These are phyloP conservation scores for Exophiala sp. DNA, from an alignment of 2,329 filamentous ascomycete genomes.

Conservation along the genomic window DNA sequence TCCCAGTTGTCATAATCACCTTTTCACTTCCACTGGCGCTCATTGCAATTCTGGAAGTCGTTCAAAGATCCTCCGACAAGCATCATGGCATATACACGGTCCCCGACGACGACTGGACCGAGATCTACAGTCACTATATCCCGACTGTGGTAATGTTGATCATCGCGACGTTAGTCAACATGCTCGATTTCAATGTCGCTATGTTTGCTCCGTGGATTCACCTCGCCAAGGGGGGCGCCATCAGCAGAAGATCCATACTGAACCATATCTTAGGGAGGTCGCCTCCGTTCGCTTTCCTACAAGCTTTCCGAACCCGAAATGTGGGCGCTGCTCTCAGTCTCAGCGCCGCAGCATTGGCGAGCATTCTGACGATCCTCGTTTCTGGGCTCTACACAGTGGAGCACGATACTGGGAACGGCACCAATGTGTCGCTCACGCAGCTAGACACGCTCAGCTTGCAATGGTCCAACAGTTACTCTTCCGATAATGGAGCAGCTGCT, in stretches of 20 bases:
- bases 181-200: slow-evolving; percentile 28
- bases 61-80: slow-evolving; percentile 26
- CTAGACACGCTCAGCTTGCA: slow-evolving; percentile 30
- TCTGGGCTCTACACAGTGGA: slow-evolving; percentile 33
- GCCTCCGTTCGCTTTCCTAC: slow-evolving; percentile 21
- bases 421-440: slow-evolving; percentile 29
- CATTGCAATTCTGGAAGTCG: slow-evolving; percentile 23
- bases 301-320: slow-evolving; percentile 19
- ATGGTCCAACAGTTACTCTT: slow-evolving; percentile 21
- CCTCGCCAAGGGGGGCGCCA: slow-evolving; percentile 20
- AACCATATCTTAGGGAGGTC: slow-evolving; percentile 23
- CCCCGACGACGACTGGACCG: slow-evolving; percentile 22
- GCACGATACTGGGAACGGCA: slow-evolving; percentile 24
- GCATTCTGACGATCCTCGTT: slow-evolving; percentile 29
- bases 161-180: slow-evolving; percentile 25
- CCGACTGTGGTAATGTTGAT: slow-evolving; percentile 28
- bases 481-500: slow-evolving; percentile 25
- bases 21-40: slow-evolving; percentile 27
- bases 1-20: slow-evolving; percentile 19
- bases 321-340: slow-evolving; percentile 28
- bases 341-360: slow-evolving; percentile 23
- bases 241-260: slow-evolving; percentile 21
- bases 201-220: slow-evolving; percentile 26
- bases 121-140: slow-evolving; percentile 33
- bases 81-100: slow-evolving; percentile 30